phyloP scores from a whole-genome alignment of 78 protist species.

The Bodo saltans region DNA sequence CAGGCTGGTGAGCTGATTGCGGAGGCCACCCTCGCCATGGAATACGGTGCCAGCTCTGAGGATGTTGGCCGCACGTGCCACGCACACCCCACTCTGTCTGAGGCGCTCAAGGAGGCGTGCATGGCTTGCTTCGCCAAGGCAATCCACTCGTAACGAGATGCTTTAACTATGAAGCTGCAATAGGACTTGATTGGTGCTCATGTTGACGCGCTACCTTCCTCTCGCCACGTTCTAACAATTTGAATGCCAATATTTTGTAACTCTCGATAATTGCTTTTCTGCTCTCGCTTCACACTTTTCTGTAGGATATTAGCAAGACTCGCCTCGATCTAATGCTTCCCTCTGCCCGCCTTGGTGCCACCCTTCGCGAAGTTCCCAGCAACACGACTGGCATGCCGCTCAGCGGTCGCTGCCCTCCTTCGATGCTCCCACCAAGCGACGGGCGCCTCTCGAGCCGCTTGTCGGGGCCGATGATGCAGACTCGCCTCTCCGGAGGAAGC shows the following conservation, averaged over 20 bases:
- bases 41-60: slow-evolving; percentile 89
- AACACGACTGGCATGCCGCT: neutral
- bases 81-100: slow-evolving; percentile 96
- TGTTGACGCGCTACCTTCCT: too few species aligned
- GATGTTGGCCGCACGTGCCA: slow-evolving; percentile 94
- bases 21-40: slow-evolving; percentile 89
- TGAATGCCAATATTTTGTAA: too few species aligned
- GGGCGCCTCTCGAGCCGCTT: neutral
- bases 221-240: too few species aligned
- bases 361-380: neutral
- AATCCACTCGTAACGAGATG: slow-evolving; percentile 72
- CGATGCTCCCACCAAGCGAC: neutral
- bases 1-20: slow-evolving; percentile 87
- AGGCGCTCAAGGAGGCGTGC: slow-evolving; percentile 96
- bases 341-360: too few species aligned
- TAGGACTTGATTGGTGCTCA: too few species aligned
- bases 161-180: neutral
- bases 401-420: neutral
- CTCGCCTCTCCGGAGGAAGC: neutral
- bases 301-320: too few species aligned
- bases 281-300: too few species aligned
- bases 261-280: too few species aligned
- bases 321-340: too few species aligned
- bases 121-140: slow-evolving; percentile 80
- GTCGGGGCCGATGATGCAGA: neutral